A percentile compares a stretch with the other conserved stretches of the same genome.
Conservation (phyloP, 208 protist species). For the Trypanosoma mega region DNA sequence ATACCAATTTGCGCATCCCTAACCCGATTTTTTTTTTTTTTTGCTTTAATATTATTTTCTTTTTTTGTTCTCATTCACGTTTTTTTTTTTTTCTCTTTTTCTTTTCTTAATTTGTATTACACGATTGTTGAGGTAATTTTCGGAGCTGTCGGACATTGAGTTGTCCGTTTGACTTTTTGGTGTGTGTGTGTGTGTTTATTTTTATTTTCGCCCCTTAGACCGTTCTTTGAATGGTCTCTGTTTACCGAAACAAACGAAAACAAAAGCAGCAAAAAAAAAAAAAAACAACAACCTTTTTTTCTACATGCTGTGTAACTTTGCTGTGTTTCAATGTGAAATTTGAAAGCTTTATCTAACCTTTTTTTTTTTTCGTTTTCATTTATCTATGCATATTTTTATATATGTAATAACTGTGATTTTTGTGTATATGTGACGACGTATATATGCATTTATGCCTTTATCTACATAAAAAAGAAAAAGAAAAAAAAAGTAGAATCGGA, state of each 20-base stretch:
- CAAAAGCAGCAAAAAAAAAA: too few relatives aligned
- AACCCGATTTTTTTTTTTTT: slow-evolving; percentile 3
- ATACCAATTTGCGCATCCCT: not conserved
- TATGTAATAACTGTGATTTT: not conserved
- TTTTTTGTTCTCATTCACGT: not conserved
- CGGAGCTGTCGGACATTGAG: too few relatives aligned
- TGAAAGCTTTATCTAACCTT: not conserved
- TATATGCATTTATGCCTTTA: not conserved
- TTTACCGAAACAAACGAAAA: too few relatives aligned
- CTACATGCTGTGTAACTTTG: too few relatives aligned
- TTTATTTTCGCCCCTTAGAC: slow-evolving; percentile 2
- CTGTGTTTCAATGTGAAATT: too few relatives aligned
- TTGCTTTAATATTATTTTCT: too few relatives aligned
- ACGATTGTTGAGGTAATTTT: too few relatives aligned
- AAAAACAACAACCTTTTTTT: too few relatives aligned
- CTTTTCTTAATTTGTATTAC: not conserved
- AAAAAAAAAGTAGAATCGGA: too few relatives aligned
- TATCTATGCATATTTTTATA: slow-evolving; percentile 14
- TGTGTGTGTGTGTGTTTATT: slow-evolving; percentile 6
- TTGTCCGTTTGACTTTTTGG: too few relatives aligned
- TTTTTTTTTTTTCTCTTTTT: slow-evolving; percentile 1
- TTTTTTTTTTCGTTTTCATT: not conserved
- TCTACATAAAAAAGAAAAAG: not conserved
- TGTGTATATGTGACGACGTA: too few relatives aligned
- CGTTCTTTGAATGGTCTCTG: slow-evolving; percentile 11